phyloP scores from a whole-genome alignment of 2,329 filamentous ascomycete genomes.

The Botrytis sinoallii region DNA sequence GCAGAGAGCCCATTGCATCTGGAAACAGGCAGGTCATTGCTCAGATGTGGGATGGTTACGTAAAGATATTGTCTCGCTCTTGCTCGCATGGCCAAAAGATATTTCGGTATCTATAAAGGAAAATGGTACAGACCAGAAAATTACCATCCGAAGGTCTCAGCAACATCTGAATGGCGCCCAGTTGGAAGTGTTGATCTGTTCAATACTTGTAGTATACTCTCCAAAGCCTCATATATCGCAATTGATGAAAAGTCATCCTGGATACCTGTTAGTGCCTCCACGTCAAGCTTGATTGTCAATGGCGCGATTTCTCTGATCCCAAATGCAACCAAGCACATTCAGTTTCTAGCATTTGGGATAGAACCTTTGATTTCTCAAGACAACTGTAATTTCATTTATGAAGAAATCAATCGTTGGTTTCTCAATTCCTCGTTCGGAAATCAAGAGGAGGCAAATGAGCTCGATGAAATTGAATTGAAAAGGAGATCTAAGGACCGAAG shows the following conservation, averaged over 20 bases:
- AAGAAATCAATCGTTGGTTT: conserved; percentile 77
- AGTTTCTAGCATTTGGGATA: conserved; percentile 80
- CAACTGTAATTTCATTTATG: conserved; percentile 65
- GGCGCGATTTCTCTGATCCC: conserved; percentile 72
- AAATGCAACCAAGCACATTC: conserved; percentile 65
- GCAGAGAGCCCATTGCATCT: conserved; percentile 59
- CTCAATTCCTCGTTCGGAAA: conserved; percentile 72
- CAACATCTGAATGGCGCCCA: neutral
- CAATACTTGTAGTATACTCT: conserved; percentile 52
- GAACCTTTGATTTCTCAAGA: conserved; percentile 56
- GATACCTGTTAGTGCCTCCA: conserved; percentile 68
- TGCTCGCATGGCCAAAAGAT: conserved; percentile 65
- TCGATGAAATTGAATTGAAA: conserved; percentile 40
- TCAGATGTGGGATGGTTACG: conserved; percentile 56
- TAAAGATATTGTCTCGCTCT: conserved; percentile 53
- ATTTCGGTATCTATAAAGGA: conserved; percentile 61
- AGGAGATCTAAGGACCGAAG: conserved; percentile 40
- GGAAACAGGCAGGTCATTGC: conserved; percentile 49
- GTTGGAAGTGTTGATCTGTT: conserved; percentile 21
- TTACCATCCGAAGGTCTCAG: conserved; percentile 28
- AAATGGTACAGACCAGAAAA: conserved; percentile 25
- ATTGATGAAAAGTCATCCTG: conserved; percentile 54
- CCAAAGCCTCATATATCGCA: conserved; percentile 63
- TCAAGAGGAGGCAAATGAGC: conserved; percentile 45
- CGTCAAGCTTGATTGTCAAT: conserved; percentile 57